These are phyloP conservation scores for Lipomyces sp. DNA, from an alignment of 805 yeast genomes.

Conservation along the genomic window DNA sequence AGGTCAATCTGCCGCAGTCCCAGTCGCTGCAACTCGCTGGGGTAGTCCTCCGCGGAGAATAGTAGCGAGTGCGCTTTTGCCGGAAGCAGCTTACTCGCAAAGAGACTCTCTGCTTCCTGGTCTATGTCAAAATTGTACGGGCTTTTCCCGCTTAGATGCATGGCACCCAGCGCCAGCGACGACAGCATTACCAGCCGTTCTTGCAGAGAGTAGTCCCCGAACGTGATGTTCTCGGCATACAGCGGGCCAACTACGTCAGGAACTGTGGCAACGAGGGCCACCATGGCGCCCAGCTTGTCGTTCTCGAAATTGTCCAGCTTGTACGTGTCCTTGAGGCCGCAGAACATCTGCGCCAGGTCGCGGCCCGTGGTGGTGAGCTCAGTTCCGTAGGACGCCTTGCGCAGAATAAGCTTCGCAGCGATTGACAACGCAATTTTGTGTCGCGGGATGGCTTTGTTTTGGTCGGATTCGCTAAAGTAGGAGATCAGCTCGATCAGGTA, in stretches of 20 bases:
- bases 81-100: slow-evolving; percentile 48
- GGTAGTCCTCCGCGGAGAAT: slow-evolving; percentile 29
- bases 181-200: slow-evolving; percentile 70
- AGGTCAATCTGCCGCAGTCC: slow-evolving; percentile 17
- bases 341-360: slow-evolving; percentile 49
- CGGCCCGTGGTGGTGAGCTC: slow-evolving; percentile 61
- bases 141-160: slow-evolving; percentile 48
- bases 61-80: slow-evolving; percentile 47
- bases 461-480: slow-evolving; percentile 49
- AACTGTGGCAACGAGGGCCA: slow-evolving; percentile 58
- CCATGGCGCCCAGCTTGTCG: slow-evolving; percentile 60
- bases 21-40: not conserved
- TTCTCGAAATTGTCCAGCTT: slow-evolving; percentile 60
- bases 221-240: slow-evolving; percentile 45
- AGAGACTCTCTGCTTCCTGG: slow-evolving; percentile 18
- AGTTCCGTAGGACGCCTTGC: slow-evolving; percentile 55
- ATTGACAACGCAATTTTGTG: slow-evolving; percentile 47
- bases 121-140: slow-evolving; percentile 4
- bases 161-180: slow-evolving; percentile 63
- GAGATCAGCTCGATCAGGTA: slow-evolving; percentile 69
- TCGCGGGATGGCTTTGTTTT: slow-evolving; percentile 48
- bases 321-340: slow-evolving; percentile 55
- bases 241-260: slow-evolving; percentile 45
- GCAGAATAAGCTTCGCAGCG: slow-evolving; percentile 61
- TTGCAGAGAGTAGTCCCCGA: slow-evolving; percentile 73